Evolutionary conservation across 257 asterid genomes (phyloP).

Genomic region (Primulina eburnea): DNA sequence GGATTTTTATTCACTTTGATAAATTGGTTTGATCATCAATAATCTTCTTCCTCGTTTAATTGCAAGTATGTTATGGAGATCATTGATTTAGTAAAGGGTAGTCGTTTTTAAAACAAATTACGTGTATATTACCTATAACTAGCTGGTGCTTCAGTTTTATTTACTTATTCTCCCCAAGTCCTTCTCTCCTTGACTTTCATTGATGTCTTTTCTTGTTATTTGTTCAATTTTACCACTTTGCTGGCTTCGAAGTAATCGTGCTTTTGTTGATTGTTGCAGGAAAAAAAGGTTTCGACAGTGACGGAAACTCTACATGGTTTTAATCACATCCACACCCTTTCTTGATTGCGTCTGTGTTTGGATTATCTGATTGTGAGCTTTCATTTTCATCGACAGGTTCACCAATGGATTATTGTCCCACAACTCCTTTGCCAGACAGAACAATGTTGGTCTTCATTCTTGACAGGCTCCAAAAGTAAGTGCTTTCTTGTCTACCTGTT

Average conservation of each 20-base stretch:
- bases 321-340: slow-evolving; percentile 27
- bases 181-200: slow-evolving; percentile 27
- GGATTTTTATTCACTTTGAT: slow-evolving; percentile 39
- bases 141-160: slow-evolving; percentile 31
- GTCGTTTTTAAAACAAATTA: background rate
- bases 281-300: slow-evolving; percentile 61
- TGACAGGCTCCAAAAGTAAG: slow-evolving; percentile 99
- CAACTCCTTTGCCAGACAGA: slow-evolving; percentile 96
- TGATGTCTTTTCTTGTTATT: slow-evolving; percentile 20
- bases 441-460: slow-evolving; percentile 87
- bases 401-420: slow-evolving; percentile 83
- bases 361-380: slow-evolving; percentile 34
- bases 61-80: background rate
- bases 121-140: slow-evolving; percentile 26
- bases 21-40: background rate
- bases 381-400: slow-evolving; percentile 76
- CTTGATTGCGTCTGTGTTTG: slow-evolving; percentile 31
- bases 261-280: slow-evolving; percentile 53
- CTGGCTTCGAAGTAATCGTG: slow-evolving; percentile 28
- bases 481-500: slow-evolving; percentile 27
- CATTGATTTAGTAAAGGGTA: background rate
- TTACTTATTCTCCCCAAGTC: slow-evolving; percentile 23
- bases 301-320: slow-evolving; percentile 64
- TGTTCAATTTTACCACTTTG: slow-evolving; percentile 12
- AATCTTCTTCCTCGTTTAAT: background rate